Base-by-base conservation (phyloP, 202 grass and related monocot species). In the Schoenoplectus triqueter region DNA sequence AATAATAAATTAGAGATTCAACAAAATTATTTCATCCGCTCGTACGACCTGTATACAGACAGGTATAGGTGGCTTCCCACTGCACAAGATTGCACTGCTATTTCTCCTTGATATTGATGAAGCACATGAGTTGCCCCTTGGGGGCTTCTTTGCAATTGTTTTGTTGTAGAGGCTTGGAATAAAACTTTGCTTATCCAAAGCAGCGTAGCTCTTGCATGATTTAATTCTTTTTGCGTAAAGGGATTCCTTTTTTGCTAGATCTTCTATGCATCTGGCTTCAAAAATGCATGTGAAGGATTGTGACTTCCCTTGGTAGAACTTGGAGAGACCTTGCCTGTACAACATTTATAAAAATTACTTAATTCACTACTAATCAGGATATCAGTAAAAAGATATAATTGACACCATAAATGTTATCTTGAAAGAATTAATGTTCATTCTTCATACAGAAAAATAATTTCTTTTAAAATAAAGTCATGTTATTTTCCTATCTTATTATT, bases 221-320 rank as follows among this genome's bases (percentile, higher is more conserved):
- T 93, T 93, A 48, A 91, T 69, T 86, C 84, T 92, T 88, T 83
- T 87, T 83, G 85, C 84, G 50, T 57, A 80, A 7, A 87, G 82
- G 66, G 69, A 92, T 81, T 97, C 92, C 73, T 92, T 92, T 90
- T 97, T 94, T 20, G 84, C 87, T 78, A 94, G 82, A 83, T 97
- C 95, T 73, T 97, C 92, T 69, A 97, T 73, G 79, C 82, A 84
- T 73, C 76, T 83, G 82, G 89, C 92, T 73, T 87, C 80, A 42
- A 89, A 87, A 84, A 94, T 85, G 78, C 88, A 91, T 80, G 95
- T 87, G 89, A 97, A 97, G 18, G 92, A 92, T 85, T 94, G 92
- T 0, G 92, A 94, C 78, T 91, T 92, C 52, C 95, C 90, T 75
- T 90, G 71, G 86, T 94, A 97, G 84, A 92, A 86, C 73, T 86